Evolutionary conservation across 1,284 basidiomycete species (phyloP), one percentile per base, ranked within the genome.

Genomic region (Apiotrichum laibachii): DNA sequence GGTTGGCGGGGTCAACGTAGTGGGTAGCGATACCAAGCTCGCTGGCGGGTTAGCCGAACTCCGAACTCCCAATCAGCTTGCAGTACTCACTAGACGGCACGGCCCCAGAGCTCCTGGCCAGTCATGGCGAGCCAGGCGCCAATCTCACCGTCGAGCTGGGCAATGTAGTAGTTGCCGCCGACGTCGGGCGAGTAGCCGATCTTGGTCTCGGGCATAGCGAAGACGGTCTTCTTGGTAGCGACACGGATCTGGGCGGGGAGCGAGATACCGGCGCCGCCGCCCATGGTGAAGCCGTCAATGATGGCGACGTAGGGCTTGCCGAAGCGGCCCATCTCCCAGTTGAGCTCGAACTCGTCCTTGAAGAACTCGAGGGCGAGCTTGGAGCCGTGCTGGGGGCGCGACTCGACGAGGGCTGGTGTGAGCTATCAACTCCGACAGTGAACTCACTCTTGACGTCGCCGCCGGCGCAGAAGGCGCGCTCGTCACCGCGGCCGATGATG

Each of bases 131-230:
- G 85, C 81, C 96, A 99, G 19, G 90, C 89, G 44, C 96, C 96
- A 55, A 98, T 76, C 66, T 90, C 83, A 16, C 96, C 96, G 73
- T 99, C 96, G 57, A 99, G 80, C 66, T 88, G 85, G 33, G 92
- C 87, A 55, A 99, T 82, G 79, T 92, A 93, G 79, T 88, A 89
- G 67, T 86, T 93, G 45, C 89, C 89, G 40, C 96, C 96, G 51
- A 99, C 95, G 63, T 78, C 78, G 18, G 78, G 78, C 7, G 77
- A 64, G 59, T 80, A 80, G 19, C 80, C 92, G 65, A 95, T 94
- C 73, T 90, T 92, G 22, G 90, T 90, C 80, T 97, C 93, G 39
- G 96, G 96, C 95, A 99, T 99, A n/a, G 93, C 89, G 73, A 94
- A 90, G 1, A 84, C 64, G 0, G 95, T 97, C 47, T 89, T 89